phyloP scores from a whole-genome alignment of 441 rosid species.

The Lepidium campestre region DNA sequence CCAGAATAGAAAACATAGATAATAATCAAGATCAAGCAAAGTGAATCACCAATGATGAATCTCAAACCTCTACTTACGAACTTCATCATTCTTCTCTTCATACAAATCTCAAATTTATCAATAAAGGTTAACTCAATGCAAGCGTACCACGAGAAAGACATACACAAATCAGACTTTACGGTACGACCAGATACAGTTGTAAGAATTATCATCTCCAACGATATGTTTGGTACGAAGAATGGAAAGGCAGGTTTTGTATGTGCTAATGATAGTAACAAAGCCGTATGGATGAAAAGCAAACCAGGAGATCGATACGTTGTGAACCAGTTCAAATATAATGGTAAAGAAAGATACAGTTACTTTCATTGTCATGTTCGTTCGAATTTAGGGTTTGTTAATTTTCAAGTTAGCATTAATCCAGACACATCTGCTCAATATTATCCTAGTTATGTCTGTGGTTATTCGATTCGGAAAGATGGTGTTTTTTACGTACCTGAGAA shows the following conservation, averaged over 20 bases:
- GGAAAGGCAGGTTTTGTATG: slow-evolving; percentile 28
- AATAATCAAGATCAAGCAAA: background rate
- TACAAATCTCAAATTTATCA: slow-evolving; percentile 19
- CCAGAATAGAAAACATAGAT: background rate
- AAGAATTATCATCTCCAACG: slow-evolving; percentile 18
- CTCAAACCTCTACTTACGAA: background rate
- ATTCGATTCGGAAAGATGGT: slow-evolving; percentile 16
- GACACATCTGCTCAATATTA: slow-evolving; percentile 22
- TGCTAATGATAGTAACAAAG: background rate
- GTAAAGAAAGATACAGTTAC: slow-evolving; percentile 5
- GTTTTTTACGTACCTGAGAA: slow-evolving; percentile 15
- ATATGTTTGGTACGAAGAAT: slow-evolving; percentile 5
- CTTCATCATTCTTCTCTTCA: background rate
- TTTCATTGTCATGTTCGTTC: slow-evolving; percentile 24
- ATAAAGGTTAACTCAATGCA: slow-evolving; percentile 13
- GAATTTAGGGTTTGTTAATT: slow-evolving; percentile 21
- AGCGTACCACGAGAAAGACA: background rate
- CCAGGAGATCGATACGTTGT: slow-evolving; percentile 17
- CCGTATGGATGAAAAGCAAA: slow-evolving; percentile 19
- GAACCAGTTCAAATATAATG: slow-evolving; percentile 16
- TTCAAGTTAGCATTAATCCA: slow-evolving; percentile 6
- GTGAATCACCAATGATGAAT: background rate
- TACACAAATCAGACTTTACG: background rate
- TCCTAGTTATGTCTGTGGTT: slow-evolving; percentile 20
- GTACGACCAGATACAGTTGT: slow-evolving; percentile 3